phyloP scores from a whole-genome alignment of 805 yeast species.

The Hanseniaspora nectarophila region DNA sequence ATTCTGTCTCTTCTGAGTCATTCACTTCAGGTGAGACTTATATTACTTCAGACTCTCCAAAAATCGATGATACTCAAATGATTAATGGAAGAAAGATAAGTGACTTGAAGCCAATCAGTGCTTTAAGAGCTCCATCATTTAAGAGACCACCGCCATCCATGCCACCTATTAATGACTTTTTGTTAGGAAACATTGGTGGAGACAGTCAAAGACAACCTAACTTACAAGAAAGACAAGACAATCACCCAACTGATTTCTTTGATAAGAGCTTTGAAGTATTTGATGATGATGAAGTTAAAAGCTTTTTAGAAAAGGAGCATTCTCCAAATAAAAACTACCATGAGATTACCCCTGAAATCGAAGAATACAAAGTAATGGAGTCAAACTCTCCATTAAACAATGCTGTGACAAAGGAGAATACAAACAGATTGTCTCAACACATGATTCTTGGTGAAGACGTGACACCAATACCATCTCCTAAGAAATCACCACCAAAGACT shows the following conservation, averaged over 20 bases:
- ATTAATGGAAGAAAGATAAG: slow-evolving; percentile 5
- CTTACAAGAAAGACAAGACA: neutral
- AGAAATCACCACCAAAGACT: slow-evolving; percentile 18
- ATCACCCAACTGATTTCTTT: neutral
- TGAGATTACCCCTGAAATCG: neutral
- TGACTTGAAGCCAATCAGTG: slow-evolving; percentile 9
- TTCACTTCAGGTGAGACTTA: slow-evolving; percentile 14
- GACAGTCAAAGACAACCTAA: neutral
- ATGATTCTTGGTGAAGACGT: slow-evolving; percentile 1
- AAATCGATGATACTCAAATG: slow-evolving; percentile 16
- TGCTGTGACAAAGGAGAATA: slow-evolving; percentile 9
- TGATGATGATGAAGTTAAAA: slow-evolving; percentile 8
- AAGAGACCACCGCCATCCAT: slow-evolving; percentile 13
- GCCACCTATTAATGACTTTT: slow-evolving; percentile 1
- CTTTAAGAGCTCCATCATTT: slow-evolving; percentile 5
- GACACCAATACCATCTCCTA: slow-evolving; percentile 3
- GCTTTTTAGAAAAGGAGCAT: slow-evolving; percentile 1
- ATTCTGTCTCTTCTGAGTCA: neutral
- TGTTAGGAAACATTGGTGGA: neutral
- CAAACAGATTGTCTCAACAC: neutral
- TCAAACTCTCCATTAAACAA: neutral
- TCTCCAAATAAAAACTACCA: neutral
- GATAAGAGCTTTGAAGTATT: slow-evolving; percentile 11
- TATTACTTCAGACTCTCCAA: slow-evolving; percentile 11
- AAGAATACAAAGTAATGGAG: slow-evolving; percentile 2